Conservation (phyloP, 768 basidiomycete genomes). For the Lyophyllum semitale region DNA sequence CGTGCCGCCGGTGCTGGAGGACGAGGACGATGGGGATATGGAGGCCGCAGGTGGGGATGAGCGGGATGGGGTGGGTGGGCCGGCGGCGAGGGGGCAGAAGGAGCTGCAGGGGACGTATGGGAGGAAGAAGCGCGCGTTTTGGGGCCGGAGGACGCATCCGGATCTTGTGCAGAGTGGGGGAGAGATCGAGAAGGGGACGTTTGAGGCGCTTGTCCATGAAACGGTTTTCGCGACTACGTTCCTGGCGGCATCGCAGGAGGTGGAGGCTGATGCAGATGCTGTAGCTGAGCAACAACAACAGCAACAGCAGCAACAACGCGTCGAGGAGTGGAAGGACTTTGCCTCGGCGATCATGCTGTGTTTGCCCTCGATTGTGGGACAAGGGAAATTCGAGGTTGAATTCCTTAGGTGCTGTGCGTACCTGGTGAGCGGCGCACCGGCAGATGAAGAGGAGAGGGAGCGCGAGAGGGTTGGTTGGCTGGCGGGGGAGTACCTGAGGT, state of each 20-base stretch:
- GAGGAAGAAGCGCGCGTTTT: constrained; percentile 70
- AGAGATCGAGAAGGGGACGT: constrained; percentile 62
- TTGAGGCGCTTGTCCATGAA: constrained; percentile 83
- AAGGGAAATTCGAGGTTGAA: constrained; percentile 66
- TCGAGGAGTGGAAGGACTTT: constrained; percentile 60
- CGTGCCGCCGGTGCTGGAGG: constrained; percentile 55
- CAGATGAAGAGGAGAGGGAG: constrained; percentile 38
- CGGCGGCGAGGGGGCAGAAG: constrained; percentile 27
- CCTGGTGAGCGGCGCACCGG: constrained; percentile 58
- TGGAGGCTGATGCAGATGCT: constrained; percentile 12
- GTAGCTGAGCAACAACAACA: background rate
- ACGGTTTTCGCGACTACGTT: constrained; percentile 78
- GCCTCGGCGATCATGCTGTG: constrained; percentile 61
- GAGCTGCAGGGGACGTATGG: constrained; percentile 23
- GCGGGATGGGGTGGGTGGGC: constrained; percentile 1
- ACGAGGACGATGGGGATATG: constrained; percentile 35
- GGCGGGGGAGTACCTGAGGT: constrained; percentile 62
- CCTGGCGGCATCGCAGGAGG: constrained; percentile 16
- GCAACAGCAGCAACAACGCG: constrained; percentile 6
- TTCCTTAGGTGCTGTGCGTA: constrained; percentile 66
- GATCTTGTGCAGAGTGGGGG: constrained; percentile 51
- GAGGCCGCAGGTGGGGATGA: constrained; percentile 21
- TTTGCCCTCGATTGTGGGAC: constrained; percentile 58
- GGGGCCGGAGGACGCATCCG: constrained; percentile 78
- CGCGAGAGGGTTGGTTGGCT: constrained; percentile 62